phyloP scores from a whole-genome alignment of 1,139 yeast species.

The Hyphopichia khmerensis region DNA sequence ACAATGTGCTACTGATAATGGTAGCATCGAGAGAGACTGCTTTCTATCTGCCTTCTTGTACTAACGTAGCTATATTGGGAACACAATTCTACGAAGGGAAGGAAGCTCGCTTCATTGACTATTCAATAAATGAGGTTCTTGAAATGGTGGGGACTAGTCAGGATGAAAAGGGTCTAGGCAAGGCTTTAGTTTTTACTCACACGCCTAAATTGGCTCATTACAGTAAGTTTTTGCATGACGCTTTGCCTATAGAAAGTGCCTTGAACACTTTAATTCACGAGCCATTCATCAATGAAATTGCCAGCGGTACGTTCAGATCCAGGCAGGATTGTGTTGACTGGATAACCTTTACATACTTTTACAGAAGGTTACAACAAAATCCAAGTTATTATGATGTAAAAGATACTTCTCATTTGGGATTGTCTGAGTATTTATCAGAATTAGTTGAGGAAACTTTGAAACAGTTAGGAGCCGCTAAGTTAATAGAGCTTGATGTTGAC shows the following conservation, averaged over 20 bases:
- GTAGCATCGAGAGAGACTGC: conserved; percentile 61
- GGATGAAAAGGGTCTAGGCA: conserved; percentile 18
- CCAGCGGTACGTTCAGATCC: conserved; percentile 59
- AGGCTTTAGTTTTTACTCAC: conserved; percentile 58
- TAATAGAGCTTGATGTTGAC: conserved; percentile 58
- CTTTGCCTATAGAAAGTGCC: conserved; percentile 84
- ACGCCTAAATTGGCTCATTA: conserved; percentile 60
- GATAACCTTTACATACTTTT: conserved; percentile 82
- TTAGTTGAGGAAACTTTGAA: conserved; percentile 71
- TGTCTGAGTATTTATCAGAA: conserved; percentile 82
- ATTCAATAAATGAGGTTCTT: conserved; percentile 60
- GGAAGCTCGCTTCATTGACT: conserved; percentile 70
- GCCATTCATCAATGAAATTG: conserved; percentile 67
- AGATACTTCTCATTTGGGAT: conserved; percentile 62
- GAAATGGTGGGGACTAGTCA: conserved; percentile 73
- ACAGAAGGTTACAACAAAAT: conserved; percentile 73
- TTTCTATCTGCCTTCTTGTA: conserved; percentile 49
- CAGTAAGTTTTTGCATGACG: conserved; percentile 66
- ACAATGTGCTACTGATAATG: conserved; percentile 51
- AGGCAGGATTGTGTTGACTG: conserved; percentile 91
- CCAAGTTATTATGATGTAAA: conserved; percentile 86
- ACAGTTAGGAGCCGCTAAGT: conserved; percentile 59
- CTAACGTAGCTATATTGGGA: conserved; percentile 62
- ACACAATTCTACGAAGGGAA: conserved; percentile 73
- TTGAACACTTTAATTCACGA: conserved; percentile 61